Conservation (phyloP, 2,329 filamentous ascomycete genomes). For the Diaporthe sp. region DNA sequence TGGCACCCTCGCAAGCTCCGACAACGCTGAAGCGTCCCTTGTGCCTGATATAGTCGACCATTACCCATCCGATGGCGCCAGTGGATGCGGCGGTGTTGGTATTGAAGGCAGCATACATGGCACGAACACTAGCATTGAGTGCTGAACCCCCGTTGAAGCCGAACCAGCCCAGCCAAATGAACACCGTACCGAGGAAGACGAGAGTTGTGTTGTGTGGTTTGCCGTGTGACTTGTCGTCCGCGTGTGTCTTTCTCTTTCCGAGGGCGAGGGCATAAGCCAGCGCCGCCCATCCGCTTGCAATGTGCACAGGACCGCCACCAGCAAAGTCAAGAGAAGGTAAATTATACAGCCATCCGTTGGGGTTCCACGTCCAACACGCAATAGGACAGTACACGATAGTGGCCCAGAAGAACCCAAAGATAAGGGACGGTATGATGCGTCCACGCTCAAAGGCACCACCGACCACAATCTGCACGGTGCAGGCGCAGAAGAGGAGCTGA, state of each 20-base stretch:
- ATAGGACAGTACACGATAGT: conserved; percentile 73
- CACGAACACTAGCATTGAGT: conserved; percentile 61
- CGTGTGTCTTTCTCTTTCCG: conserved; percentile 64
- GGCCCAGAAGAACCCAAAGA: conserved; percentile 68
- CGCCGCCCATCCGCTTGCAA: conserved; percentile 70
- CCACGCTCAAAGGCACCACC: conserved; percentile 69
- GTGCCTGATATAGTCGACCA: conserved; percentile 61
- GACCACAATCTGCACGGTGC: conserved; percentile 72
- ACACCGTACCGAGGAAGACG: conserved; percentile 71
- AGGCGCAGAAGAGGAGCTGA: conserved; percentile 70
- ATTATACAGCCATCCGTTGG: conserved; percentile 72
- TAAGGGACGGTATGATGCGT: conserved; percentile 61
- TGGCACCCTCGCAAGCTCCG: conserved; percentile 64
- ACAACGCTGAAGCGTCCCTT: conserved; percentile 60
- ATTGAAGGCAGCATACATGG: conserved; percentile 66
- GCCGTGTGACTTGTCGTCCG: conserved; percentile 57
- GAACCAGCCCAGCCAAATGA: conserved; percentile 74
- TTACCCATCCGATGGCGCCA: conserved; percentile 63
- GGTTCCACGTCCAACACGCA: conserved; percentile 75
- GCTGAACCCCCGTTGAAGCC: conserved; percentile 63
- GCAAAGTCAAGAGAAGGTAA: conserved; percentile 70
- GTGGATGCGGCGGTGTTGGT: conserved; percentile 68
- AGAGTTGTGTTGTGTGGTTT: conserved; percentile 73
- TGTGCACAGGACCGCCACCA: conserved; percentile 72
- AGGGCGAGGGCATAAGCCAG: conserved; percentile 73